Evolutionary conservation across 75 land plant species (phyloP), one percentile per base, ranked within the genome.

Genomic region (Cryptomeria japonica): DNA sequence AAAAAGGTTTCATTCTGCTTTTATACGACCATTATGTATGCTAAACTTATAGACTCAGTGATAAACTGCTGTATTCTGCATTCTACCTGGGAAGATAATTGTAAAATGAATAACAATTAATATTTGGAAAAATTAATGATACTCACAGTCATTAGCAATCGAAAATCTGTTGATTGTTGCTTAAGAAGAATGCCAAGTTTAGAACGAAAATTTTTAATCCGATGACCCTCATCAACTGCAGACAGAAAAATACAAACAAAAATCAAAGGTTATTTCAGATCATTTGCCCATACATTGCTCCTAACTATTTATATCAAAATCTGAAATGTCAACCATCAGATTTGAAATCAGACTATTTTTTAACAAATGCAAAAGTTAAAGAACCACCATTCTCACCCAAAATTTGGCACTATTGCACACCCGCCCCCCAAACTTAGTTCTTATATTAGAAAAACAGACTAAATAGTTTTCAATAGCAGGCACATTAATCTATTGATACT

Each of bases 221-320:
- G 87, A 86, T 90, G 91, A 34, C 91, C 91, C 90, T 90, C 91
- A 75, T 90, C 91, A 72, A 90, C 91, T 90, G 91, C 68, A 39
- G 82, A 77, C 16, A 6, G 37, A 87, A 28, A 86, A 1, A 44
- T 12, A 32, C 12, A 41, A 25, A 22, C 11, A 82, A 42, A 44
- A 73, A 44, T 82, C 12, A 82, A 82, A 41, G 25, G 13, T 44
- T 28, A 82, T 82, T 25, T 46, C 12, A 44, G 84, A 46, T 13
- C 9, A 3, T 42, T 25, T 80, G n/a, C 49, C 32, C 70, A 64
- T 44, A 18, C 11, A 16, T 80, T 25, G 44, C 31, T 82, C 31
- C 47, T 42, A 28, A 28, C 4, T 82, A 82, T 19, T 9, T 79
- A 39, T 79, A 39, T 46, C 1, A 2, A 44, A 42, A 46, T 9